Percentiles rank a stretch among this genome's conserved stretches.
Evolutionary conservation across 2,329 filamentous ascomycete genomes (phyloP).

Genomic region (Coniochaeta sp.): DNA sequence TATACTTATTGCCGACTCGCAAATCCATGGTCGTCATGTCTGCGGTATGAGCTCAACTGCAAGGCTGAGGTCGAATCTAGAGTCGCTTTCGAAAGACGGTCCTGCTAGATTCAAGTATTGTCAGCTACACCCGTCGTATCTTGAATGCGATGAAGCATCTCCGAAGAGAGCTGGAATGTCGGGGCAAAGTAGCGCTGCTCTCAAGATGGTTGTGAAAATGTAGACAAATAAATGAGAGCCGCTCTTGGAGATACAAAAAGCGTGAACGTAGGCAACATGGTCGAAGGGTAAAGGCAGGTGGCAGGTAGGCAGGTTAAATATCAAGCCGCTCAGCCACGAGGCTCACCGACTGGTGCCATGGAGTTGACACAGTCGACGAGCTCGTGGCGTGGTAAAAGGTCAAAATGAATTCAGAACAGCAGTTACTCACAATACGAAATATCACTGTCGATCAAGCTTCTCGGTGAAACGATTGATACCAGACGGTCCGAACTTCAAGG

Average conservation of each 20-base stretch:
- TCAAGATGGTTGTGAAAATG: too few species aligned
- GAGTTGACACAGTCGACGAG: too few species aligned
- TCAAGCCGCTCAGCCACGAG: too few species aligned
- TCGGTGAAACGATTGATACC: not conserved
- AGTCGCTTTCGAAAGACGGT: not conserved
- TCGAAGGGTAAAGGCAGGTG: too few species aligned
- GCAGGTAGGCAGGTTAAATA: too few species aligned
- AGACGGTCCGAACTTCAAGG: not conserved
- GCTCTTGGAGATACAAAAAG: too few species aligned
- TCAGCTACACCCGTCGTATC: not conserved
- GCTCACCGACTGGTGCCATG: not conserved
- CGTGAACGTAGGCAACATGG: too few species aligned
- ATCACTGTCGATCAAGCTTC: not conserved
- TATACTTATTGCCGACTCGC: slow-evolving; percentile 98
- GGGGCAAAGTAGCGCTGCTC: not conserved
- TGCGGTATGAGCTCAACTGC: slow-evolving; percentile 6
- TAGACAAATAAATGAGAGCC: not conserved
- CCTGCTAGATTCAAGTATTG: not conserved
- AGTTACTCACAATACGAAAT: not conserved
- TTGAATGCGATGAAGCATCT: not conserved
- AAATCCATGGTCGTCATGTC: slow-evolving; percentile 65
- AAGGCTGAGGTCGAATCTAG: not conserved
- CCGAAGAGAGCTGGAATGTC: not conserved
- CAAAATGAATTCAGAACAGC: not conserved
- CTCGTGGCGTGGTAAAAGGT: too few species aligned